phyloP scores from a whole-genome alignment of 2,329 filamentous ascomycete species.

The Cryphonectria naterciae region DNA sequence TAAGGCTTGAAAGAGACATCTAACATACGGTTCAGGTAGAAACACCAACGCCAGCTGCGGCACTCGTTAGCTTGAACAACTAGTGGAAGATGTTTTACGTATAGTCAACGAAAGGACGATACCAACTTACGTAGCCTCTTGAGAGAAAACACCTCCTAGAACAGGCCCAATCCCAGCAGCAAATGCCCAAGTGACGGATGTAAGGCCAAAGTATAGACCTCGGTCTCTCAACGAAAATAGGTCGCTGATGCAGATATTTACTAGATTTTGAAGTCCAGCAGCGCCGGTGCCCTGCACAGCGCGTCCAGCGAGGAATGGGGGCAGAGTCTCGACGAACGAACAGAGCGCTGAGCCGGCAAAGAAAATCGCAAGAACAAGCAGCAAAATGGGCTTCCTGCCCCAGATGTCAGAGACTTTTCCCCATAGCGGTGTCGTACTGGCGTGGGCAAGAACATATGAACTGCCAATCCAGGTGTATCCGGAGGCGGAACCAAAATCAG shows the following conservation, averaged over 20 bases:
- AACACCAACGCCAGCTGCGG: slow-evolving; percentile 66
- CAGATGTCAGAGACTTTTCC: slow-evolving; percentile 65
- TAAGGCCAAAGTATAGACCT: slow-evolving; percentile 56
- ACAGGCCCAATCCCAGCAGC: slow-evolving; percentile 69
- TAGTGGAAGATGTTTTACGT: background rate
- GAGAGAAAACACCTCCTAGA: slow-evolving; percentile 69
- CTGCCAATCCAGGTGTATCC: slow-evolving; percentile 81
- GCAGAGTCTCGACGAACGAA: slow-evolving; percentile 53
- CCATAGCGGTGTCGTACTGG: slow-evolving; percentile 71
- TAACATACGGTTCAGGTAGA: slow-evolving; percentile 61
- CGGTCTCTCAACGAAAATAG: slow-evolving; percentile 56
- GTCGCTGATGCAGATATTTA: slow-evolving; percentile 63
- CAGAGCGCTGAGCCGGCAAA: slow-evolving; percentile 59
- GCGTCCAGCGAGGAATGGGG: slow-evolving; percentile 57
- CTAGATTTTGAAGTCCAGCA: slow-evolving; percentile 61
- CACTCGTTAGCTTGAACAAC: background rate
- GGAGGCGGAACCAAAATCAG: slow-evolving; percentile 65
- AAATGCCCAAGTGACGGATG: slow-evolving; percentile 65
- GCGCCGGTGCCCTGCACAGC: slow-evolving; percentile 62
- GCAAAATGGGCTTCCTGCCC: slow-evolving; percentile 59
- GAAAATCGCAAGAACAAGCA: slow-evolving; percentile 56
- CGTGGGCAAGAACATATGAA: slow-evolving; percentile 73
- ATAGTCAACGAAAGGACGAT: background rate
- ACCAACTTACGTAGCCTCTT: slow-evolving; percentile 46
- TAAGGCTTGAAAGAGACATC: background rate